Conservation (phyloP, 2,329 filamentous ascomycete genomes). For the Trichoderma citrinoviride region DNA sequence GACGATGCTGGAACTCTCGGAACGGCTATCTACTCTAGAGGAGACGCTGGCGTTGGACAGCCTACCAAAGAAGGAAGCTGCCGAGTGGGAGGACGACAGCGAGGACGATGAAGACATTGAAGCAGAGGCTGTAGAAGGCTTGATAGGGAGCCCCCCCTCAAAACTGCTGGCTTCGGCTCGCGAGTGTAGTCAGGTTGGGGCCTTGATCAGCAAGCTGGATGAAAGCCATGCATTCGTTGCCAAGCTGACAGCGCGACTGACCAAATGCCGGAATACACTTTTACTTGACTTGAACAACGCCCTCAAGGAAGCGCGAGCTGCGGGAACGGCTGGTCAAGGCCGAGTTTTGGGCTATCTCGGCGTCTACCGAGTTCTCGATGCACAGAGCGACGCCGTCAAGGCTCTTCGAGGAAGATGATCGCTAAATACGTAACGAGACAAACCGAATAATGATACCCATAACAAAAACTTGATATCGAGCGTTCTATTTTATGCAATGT, state of each 20-base stretch:
- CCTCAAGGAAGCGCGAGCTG: slow-evolving; percentile 44
- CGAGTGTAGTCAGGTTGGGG: slow-evolving; percentile 45
- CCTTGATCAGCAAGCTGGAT: slow-evolving; percentile 45
- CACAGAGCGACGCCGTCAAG: slow-evolving; percentile 52
- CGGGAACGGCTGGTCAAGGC: slow-evolving; percentile 42
- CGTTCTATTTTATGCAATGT: slow-evolving; percentile 4
- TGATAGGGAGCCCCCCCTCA: slow-evolving; percentile 46
- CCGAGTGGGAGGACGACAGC: slow-evolving; percentile 38
- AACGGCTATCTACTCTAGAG: slow-evolving; percentile 62
- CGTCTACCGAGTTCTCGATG: slow-evolving; percentile 52
- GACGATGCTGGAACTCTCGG: slow-evolving; percentile 65
- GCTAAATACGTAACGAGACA: neutral
- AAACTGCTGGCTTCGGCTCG: slow-evolving; percentile 47
- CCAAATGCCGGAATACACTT: slow-evolving; percentile 54
- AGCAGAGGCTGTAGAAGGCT: slow-evolving; percentile 29
- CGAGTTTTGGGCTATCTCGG: slow-evolving; percentile 52
- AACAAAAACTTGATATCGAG: slow-evolving; percentile 23
- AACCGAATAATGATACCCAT: slow-evolving; percentile 31
- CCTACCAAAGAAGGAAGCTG: slow-evolving; percentile 26
- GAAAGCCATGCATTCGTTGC: slow-evolving; percentile 49
- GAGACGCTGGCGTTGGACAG: slow-evolving; percentile 56
- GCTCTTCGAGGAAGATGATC: slow-evolving; percentile 40
- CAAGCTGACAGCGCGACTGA: slow-evolving; percentile 52
- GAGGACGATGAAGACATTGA: slow-evolving; percentile 43
- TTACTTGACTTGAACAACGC: slow-evolving; percentile 55